A percentile compares a stretch with the other conserved stretches of the same genome.
Evolutionary conservation across 257 asterid genomes (phyloP).

Genomic region (Phtheirospermum japonicum): DNA sequence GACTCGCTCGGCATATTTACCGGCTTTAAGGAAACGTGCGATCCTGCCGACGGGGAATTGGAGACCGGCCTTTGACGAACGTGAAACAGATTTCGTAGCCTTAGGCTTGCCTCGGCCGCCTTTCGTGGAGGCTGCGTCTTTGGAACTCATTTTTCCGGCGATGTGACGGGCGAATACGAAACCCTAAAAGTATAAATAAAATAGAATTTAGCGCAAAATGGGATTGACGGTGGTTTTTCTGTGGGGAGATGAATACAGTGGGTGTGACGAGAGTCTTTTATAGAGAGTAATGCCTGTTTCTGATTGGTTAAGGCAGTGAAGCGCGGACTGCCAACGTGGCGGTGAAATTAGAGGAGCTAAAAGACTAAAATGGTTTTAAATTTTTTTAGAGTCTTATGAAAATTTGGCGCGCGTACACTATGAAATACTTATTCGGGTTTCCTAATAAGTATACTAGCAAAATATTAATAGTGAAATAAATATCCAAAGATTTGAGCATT

Average conservation of each 20-base stretch:
- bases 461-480: too few species aligned
- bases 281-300: background rate
- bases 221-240: background rate
- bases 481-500: too few species aligned
- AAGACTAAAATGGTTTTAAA: background rate
- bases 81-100: conserved; percentile 43
- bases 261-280: conserved; percentile 4
- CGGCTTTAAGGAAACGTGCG: conserved; percentile 52
- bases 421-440: too few species aligned
- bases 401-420: too few species aligned
- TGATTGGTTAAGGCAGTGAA: conserved; percentile 30
- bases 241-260: background rate
- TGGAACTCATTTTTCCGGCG: conserved; percentile 36
- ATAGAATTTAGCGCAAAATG: background rate
- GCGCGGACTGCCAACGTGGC: conserved; percentile 43
- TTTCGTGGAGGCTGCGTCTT: conserved; percentile 32
- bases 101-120: conserved; percentile 52
- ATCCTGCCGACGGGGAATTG: conserved; percentile 62
- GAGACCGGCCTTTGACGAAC: conserved; percentile 50
- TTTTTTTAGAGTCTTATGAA: too few species aligned
- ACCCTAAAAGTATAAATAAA: background rate
- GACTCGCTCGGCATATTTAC: conserved; percentile 54
- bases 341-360: background rate
- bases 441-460: too few species aligned
- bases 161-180: background rate